A percentile compares a stretch with the other conserved stretches of the same genome.
Conservation (phyloP, 805 yeast species). For the Metschnikowia gelsemii region DNA sequence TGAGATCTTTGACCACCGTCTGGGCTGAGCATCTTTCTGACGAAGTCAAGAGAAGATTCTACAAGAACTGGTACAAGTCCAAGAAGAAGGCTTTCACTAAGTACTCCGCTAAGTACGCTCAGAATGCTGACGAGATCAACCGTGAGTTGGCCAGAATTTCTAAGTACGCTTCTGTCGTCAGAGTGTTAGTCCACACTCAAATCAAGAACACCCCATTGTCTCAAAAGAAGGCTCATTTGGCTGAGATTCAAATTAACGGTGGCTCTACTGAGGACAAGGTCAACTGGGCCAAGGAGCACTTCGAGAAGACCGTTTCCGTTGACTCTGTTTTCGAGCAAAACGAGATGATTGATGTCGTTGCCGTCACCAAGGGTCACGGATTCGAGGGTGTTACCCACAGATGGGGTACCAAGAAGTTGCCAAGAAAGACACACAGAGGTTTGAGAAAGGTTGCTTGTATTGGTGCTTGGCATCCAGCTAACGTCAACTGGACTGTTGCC, state of each 20-base stretch:
- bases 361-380: conserved; percentile 99
- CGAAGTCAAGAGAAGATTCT: conserved; percentile 99
- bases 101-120: conserved; percentile 97
- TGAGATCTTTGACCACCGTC: conserved; percentile 98
- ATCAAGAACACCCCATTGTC: conserved; percentile 97
- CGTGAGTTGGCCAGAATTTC: conserved; percentile 97
- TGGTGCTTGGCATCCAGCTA: conserved; percentile 99
- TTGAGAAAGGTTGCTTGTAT: conserved; percentile 99
- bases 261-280: conserved; percentile 97
- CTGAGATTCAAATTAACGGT: conserved; percentile 99
- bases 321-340: conserved; percentile 97
- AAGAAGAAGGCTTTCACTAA: conserved; percentile 99
- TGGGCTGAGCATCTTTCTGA: conserved; percentile 99
- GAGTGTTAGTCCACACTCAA: conserved; percentile 99
- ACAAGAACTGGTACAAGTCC: conserved; percentile 99
- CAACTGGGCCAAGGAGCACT: conserved; percentile 97
- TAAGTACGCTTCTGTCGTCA: conserved; percentile 97
- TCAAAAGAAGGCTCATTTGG: conserved; percentile 99
- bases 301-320: conserved; percentile 97
- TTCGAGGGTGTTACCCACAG: conserved; percentile 99
- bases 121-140: conserved; percentile 83
- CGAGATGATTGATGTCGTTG: conserved; percentile 98
- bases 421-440: conserved; percentile 99
- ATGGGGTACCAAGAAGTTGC: conserved; percentile 99
- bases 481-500: conserved; percentile 98